Evolutionary conservation across 331 rosid species (phyloP).

Genomic region (Rosa hybrid): DNA sequence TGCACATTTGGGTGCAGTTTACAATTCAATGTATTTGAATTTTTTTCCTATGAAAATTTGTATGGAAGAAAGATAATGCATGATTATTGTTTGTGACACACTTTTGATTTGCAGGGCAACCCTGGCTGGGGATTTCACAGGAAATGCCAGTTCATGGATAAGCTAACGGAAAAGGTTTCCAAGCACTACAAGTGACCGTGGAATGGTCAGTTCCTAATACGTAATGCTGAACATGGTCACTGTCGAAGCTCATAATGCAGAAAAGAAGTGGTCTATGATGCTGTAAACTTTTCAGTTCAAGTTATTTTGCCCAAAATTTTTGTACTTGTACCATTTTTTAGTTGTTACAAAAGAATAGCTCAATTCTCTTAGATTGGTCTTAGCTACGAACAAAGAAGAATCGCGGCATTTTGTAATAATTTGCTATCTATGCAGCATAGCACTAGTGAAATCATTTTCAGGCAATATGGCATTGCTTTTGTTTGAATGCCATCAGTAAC

Average conservation of each 20-base stretch:
- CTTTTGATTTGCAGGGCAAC: slow-evolving; percentile 71
- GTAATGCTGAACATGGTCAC: background rate
- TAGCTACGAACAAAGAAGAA: background rate
- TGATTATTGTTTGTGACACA: slow-evolving; percentile 3
- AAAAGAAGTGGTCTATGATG: background rate
- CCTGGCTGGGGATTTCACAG: slow-evolving; percentile 95
- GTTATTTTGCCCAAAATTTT: background rate
- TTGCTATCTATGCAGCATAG: background rate
- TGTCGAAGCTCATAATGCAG: background rate
- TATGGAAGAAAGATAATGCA: background rate
- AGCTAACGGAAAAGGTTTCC: slow-evolving; percentile 68
- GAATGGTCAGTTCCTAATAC: slow-evolving; percentile 7
- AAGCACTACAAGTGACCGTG: slow-evolving; percentile 58
- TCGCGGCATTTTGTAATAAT: slow-evolving; percentile 2
- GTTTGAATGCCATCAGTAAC: background rate
- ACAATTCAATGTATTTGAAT: background rate
- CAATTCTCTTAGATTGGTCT: background rate
- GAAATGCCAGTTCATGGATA: slow-evolving; percentile 93
- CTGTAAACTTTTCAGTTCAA: background rate
- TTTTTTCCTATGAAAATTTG: background rate
- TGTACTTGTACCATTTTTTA: slow-evolving; percentile 1
- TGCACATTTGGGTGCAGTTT: background rate
- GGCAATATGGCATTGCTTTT: background rate
- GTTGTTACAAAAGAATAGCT: background rate
- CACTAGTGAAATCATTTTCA: background rate